A percentile compares a stretch with the other conserved stretches of the same genome.
These are phyloP conservation scores for Pseudoperonospora humuli DNA, from an alignment of 352 stramenopile species.

Conservation along the genomic window DNA sequence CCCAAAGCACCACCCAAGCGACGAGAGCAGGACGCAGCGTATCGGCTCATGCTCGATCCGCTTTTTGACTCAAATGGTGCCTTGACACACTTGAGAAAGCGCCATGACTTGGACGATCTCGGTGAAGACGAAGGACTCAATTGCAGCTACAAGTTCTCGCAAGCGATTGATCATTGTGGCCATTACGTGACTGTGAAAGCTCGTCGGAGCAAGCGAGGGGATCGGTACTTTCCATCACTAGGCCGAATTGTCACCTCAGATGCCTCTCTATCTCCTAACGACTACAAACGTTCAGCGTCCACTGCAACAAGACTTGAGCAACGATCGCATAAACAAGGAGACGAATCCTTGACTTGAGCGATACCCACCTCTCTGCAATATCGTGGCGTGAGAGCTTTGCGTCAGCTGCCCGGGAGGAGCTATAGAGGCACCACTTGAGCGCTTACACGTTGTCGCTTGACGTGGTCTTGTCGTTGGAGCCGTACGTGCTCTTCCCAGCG, in stretches of 20 bases:
- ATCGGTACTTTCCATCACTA: conserved; percentile 47
- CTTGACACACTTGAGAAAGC: conserved; percentile 4
- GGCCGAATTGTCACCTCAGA: conserved; percentile 27
- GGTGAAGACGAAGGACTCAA: conserved; percentile 1
- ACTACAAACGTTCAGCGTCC: conserved; percentile 2
- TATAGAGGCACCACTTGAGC: background rate
- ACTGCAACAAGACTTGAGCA: background rate
- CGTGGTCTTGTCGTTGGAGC: conserved; percentile 27
- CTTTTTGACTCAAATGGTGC: conserved; percentile 37
- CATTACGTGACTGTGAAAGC: conserved; percentile 47
- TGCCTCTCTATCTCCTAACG: conserved; percentile 5
- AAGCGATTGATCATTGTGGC: conserved; percentile 36
- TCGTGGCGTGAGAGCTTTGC: background rate
- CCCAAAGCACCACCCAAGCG: too few relatives aligned
- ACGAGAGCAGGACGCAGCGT: conserved; percentile 15
- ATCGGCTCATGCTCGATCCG: conserved; percentile 69
- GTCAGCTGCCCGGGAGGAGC: background rate
- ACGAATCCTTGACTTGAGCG: conserved; percentile 15
- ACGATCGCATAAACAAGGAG: background rate
- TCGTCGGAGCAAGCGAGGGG: conserved; percentile 21
- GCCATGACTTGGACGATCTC: conserved; percentile 2
- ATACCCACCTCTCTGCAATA: background rate
- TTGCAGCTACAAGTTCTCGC: conserved; percentile 24
- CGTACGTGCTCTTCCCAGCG: conserved; percentile 44
- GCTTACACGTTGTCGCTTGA: background rate